These are phyloP conservation scores for Penicillium palitans DNA, from an alignment of 2,329 filamentous ascomycete species.

Conservation along the genomic window DNA sequence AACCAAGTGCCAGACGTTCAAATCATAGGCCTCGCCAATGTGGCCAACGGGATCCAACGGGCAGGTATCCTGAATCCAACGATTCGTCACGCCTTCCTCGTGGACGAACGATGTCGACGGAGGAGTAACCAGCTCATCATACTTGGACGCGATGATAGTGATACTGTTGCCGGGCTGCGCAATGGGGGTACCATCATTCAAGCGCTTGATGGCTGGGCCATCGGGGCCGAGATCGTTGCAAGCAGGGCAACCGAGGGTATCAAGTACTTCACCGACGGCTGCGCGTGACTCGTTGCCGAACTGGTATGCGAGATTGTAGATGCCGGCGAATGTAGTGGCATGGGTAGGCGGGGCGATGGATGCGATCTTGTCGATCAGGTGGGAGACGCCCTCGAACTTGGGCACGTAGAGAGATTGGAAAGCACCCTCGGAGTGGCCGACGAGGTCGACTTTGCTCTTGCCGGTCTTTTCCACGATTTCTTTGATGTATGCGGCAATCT, in stretches of 20 bases:
- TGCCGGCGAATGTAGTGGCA: conserved; percentile 33
- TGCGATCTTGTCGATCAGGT: conserved; percentile 35
- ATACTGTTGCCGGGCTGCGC: conserved; percentile 36
- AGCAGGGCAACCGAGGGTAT: conserved; percentile 34
- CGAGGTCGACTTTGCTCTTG: conserved; percentile 42
- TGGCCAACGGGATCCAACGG: conserved; percentile 38
- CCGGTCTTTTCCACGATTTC: conserved; percentile 39
- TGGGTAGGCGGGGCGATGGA: conserved; percentile 41
- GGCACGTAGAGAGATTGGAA: conserved; percentile 45
- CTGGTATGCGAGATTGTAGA: conserved; percentile 33
- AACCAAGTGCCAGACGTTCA: conserved; percentile 43
- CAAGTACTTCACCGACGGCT: conserved; percentile 26
- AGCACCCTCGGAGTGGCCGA: conserved; percentile 49
- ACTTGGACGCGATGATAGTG: conserved; percentile 36
- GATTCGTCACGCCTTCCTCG: conserved; percentile 36
- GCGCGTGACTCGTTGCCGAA: conserved; percentile 30
- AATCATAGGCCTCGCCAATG: conserved; percentile 41
- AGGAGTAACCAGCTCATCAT: conserved; percentile 41
- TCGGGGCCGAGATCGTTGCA: conserved; percentile 35
- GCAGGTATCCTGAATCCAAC: conserved; percentile 37
- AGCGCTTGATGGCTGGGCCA: conserved; percentile 29
- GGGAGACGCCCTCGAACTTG: conserved; percentile 38
- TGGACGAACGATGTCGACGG: conserved; percentile 33
- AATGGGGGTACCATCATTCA: conserved; percentile 39
- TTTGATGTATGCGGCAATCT: conserved; percentile 44